Evolutionary conservation across 306 rosid species (phyloP).

Genomic region (Hippophae rhamnoides): DNA sequence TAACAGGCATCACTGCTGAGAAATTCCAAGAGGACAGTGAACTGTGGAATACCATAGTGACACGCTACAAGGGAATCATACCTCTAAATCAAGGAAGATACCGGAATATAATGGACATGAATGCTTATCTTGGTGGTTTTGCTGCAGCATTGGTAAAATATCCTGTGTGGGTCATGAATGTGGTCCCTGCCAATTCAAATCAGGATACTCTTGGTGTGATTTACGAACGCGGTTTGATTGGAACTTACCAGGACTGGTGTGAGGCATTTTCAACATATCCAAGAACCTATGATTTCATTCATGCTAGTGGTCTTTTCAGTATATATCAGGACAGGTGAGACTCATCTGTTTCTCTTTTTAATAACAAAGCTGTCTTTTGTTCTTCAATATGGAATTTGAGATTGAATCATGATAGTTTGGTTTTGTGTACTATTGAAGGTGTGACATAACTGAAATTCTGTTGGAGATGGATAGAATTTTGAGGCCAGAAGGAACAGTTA

Average conservation of each 20-base stretch:
- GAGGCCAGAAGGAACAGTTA: slow-evolving; percentile 84
- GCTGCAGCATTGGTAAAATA: slow-evolving; percentile 54
- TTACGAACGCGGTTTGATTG: slow-evolving; percentile 83
- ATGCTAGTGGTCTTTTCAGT: slow-evolving; percentile 60
- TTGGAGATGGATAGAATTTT: slow-evolving; percentile 94
- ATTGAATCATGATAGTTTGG: slow-evolving; percentile 11
- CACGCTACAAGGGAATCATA: slow-evolving; percentile 45
- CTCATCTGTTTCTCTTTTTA: too few relatives aligned
- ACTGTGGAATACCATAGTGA: slow-evolving; percentile 55
- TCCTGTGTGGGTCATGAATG: slow-evolving; percentile 94
- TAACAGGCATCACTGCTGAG: slow-evolving; percentile 43
- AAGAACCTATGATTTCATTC: slow-evolving; percentile 88
- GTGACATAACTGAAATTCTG: slow-evolving; percentile 55
- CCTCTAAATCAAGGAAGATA: slow-evolving; percentile 59
- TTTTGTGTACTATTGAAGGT: slow-evolving; percentile 34
- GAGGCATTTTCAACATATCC: slow-evolving; percentile 95
- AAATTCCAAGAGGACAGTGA: slow-evolving; percentile 58
- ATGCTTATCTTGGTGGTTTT: slow-evolving; percentile 82
- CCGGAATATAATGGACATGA: slow-evolving; percentile 86
- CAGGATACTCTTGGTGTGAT: slow-evolving; percentile 70
- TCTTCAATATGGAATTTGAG: neutral
- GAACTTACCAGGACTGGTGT: slow-evolving; percentile 90
- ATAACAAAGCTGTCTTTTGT: too few relatives aligned
- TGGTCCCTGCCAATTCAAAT: slow-evolving; percentile 59
- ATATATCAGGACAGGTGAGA: slow-evolving; percentile 83